These are phyloP conservation scores for Gossypium gossypioides DNA, from an alignment of 441 rosid genomes.

Conservation along the genomic window DNA sequence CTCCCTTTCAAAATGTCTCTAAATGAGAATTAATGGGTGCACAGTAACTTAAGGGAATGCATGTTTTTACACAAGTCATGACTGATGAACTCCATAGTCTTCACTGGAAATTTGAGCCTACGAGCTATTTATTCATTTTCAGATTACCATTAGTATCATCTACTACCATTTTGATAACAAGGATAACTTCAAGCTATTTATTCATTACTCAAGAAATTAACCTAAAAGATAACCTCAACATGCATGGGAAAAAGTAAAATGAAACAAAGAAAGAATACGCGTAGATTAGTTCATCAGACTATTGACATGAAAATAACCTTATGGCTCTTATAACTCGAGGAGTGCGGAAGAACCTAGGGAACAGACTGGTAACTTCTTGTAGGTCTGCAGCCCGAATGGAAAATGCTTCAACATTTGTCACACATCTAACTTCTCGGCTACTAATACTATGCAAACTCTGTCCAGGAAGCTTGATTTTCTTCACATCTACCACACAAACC, in stretches of 20 bases:
- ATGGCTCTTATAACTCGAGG: constrained; percentile 50
- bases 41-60: constrained; percentile 3
- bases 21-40: background rate
- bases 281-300: background rate
- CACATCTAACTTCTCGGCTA: constrained; percentile 51
- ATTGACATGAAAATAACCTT: constrained; percentile 5
- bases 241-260: background rate
- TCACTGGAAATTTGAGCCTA: background rate
- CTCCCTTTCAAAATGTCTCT: background rate
- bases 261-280: background rate
- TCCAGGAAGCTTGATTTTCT: constrained; percentile 34
- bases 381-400: constrained; percentile 66
- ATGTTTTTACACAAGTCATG: background rate
- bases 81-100: background rate
- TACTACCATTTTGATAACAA: background rate
- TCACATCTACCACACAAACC: constrained; percentile 37
- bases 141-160: background rate
- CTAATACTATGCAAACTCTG: constrained; percentile 48
- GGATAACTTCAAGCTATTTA: background rate
- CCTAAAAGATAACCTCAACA: background rate
- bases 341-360: constrained; percentile 49
- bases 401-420: constrained; percentile 79
- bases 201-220: background rate
- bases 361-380: constrained; percentile 69
- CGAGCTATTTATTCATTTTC: background rate